phyloP scores from a whole-genome alignment of 2,329 filamentous ascomycete species.

The Orbilia blumenaviensis region DNA sequence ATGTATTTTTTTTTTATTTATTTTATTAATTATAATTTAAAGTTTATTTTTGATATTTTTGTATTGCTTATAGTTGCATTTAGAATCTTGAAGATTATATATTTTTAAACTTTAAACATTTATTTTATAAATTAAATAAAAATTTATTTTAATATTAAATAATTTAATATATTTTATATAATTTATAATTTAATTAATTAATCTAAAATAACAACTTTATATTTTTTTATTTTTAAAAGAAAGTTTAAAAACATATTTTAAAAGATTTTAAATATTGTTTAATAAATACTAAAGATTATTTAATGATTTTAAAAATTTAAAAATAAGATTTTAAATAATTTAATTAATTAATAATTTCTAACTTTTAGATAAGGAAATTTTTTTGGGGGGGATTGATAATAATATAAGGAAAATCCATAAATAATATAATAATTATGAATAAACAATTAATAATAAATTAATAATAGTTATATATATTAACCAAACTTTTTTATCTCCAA shows the following conservation, averaged over 20 bases:
- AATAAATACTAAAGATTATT: no score
- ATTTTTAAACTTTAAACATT: neutral
- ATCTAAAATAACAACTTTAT: neutral
- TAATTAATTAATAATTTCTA: neutral
- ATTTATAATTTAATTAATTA: no score
- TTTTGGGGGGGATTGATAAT: neutral
- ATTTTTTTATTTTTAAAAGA: neutral
- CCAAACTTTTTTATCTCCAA: neutral
- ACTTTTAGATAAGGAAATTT: neutral
- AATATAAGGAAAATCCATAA: neutral
- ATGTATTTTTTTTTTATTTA: neutral
- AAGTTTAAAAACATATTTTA: no score
- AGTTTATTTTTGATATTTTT: neutral
- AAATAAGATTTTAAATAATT: neutral
- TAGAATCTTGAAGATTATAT: neutral
- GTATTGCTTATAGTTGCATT: neutral
- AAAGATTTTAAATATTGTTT: neutral
- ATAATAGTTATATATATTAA: neutral
- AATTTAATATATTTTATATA: neutral
- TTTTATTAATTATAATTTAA: neutral
- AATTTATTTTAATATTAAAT: neutral
- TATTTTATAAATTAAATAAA: neutral
- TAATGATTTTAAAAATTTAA: neutral
- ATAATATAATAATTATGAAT: no score
- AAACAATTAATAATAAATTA: no score